Evolutionary conservation across 2,329 filamentous ascomycete genomes (phyloP).

Genomic region (Passalora sequoiae): DNA sequence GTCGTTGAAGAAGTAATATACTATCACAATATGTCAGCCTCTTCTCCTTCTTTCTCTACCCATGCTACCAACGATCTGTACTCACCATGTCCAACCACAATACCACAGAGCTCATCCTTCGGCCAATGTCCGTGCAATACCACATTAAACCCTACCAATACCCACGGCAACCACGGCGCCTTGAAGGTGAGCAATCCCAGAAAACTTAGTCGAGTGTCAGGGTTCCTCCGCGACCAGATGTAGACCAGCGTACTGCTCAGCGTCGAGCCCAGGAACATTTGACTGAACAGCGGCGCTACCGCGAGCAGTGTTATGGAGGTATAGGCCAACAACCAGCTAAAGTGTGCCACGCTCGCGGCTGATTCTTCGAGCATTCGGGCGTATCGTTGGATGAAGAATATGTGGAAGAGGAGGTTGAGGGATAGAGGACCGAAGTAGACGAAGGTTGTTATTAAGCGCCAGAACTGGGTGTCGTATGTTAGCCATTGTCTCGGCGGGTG

Average conservation of each 20-base stretch:
- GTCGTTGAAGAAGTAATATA: slow-evolving; percentile 98
- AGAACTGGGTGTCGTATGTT: slow-evolving; percentile 60
- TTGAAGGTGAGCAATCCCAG: slow-evolving; percentile 85
- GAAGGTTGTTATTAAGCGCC: slow-evolving; percentile 93
- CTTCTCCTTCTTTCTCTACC: neutral
- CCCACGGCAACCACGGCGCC: slow-evolving; percentile 92
- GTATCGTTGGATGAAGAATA: slow-evolving; percentile 97
- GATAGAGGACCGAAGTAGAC: slow-evolving; percentile 94
- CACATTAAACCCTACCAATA: slow-evolving; percentile 85
- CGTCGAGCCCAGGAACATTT: slow-evolving; percentile 91
- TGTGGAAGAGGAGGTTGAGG: slow-evolving; percentile 91
- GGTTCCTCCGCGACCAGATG: slow-evolving; percentile 94
- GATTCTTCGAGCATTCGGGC: slow-evolving; percentile 92
- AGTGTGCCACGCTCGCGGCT: slow-evolving; percentile 87
- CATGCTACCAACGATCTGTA: slow-evolving; percentile 9
- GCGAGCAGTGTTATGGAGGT: slow-evolving; percentile 72
- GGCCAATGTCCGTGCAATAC: slow-evolving; percentile 85
- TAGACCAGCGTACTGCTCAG: slow-evolving; percentile 92
- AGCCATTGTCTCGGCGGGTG: neutral
- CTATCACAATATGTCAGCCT: slow-evolving; percentile 31
- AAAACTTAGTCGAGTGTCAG: slow-evolving; percentile 75
- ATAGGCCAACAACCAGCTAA: slow-evolving; percentile 90
- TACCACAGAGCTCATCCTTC: slow-evolving; percentile 93
- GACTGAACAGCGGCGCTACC: slow-evolving; percentile 79
- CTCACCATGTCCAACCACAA: slow-evolving; percentile 77